Conservation (phyloP, 805 yeast species). For the Jamesozyma spencerorum region DNA sequence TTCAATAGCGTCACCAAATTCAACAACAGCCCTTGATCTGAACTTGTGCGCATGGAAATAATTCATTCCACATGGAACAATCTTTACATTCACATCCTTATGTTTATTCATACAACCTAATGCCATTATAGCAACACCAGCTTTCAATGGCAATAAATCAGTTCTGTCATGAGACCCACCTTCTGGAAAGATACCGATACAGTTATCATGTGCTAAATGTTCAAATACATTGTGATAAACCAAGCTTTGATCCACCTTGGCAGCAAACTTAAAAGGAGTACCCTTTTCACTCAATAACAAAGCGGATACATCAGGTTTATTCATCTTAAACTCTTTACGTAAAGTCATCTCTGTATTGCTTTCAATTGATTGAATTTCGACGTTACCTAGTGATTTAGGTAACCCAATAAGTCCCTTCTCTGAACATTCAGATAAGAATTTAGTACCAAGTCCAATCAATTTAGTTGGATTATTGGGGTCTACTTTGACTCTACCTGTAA, state of each 20-base stretch:
- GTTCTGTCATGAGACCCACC: constrained; percentile 97
- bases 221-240: constrained; percentile 81
- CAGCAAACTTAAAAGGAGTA: constrained; percentile 60
- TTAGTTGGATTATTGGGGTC: constrained; percentile 43
- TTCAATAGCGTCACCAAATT: constrained; percentile 82
- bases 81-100: constrained; percentile 67
- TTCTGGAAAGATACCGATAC: constrained; percentile 91
- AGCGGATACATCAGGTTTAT: constrained; percentile 32
- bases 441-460: constrained; percentile 50
- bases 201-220: constrained; percentile 69
- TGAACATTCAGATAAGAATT: constrained; percentile 52
- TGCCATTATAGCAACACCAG: constrained; percentile 98
- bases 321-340: constrained; percentile 59
- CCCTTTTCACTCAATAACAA: constrained; percentile 42
- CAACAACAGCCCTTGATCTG: constrained; percentile 90
- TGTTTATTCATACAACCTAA: constrained; percentile 80
- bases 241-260: constrained; percentile 72
- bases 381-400: constrained; percentile 69
- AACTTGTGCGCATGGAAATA: constrained; percentile 94
- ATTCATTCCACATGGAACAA: constrained; percentile 96
- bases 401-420: constrained; percentile 63
- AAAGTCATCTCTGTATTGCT: constrained; percentile 64
- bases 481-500: constrained; percentile 54
- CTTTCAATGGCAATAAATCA: constrained; percentile 80
- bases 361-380: constrained; percentile 55